Percentiles rank a stretch among this genome's conserved stretches.
Conservation (phyloP, 371 early-diverging fungal genomes). For the Blastocladiella emersonii region DNA sequence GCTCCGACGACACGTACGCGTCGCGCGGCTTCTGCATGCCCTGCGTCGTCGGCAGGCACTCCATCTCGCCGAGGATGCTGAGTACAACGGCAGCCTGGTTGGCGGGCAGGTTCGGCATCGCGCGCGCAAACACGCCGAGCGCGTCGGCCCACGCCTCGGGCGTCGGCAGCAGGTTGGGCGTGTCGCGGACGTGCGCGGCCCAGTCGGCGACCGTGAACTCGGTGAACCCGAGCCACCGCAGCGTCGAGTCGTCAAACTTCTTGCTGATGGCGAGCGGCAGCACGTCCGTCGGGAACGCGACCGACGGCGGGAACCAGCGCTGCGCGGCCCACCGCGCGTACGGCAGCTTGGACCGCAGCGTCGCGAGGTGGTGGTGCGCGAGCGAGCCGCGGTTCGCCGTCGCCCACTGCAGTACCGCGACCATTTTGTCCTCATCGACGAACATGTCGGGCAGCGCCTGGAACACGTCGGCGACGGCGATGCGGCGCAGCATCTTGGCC, state of each 20-base stretch:
- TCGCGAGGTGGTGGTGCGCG: background rate
- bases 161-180: conserved; percentile 16
- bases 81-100: conserved; percentile 31
- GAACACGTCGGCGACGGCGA: conserved; percentile 45
- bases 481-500: conserved; percentile 18
- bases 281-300: conserved; percentile 39
- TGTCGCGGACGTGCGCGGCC: conserved; percentile 33
- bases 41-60: conserved; percentile 55
- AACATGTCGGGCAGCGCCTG: conserved; percentile 43
- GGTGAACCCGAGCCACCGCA: conserved; percentile 17
- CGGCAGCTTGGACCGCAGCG: conserved; percentile 11
- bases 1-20: conserved; percentile 64
- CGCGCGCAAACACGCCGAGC: conserved; percentile 36
- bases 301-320: conserved; percentile 44
- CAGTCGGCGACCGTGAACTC: conserved; percentile 52
- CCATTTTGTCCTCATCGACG: conserved; percentile 39
- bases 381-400: conserved; percentile 11
- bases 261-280: conserved; percentile 51
- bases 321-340: conserved; percentile 14
- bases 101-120: conserved; percentile 25
- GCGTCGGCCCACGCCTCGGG: conserved; percentile 50
- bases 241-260: conserved; percentile 22
- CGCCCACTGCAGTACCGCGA: conserved; percentile 69
- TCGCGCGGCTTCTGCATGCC: conserved; percentile 56
- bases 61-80: conserved; percentile 24